Conservation (phyloP, 495 filamentous ascomycete genomes). For the Xylaria longipes region DNA sequence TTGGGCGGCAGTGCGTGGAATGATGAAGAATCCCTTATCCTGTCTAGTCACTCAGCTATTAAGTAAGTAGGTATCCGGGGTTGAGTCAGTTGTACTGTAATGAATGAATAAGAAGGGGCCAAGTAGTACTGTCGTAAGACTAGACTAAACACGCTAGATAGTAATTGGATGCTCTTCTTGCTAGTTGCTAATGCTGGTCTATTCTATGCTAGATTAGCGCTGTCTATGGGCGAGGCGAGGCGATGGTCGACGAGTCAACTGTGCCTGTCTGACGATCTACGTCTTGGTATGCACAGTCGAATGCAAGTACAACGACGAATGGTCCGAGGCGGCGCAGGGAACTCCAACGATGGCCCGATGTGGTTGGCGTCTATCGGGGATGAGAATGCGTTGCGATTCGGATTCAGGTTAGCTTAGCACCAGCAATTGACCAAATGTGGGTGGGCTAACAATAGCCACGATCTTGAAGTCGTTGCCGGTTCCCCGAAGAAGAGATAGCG, state of each 20-base stretch:
- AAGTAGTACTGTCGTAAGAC: neutral
- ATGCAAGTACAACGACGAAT: conserved; percentile 20
- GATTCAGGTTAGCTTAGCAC: conserved; percentile 8
- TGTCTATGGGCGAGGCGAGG: neutral
- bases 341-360: conserved; percentile 14
- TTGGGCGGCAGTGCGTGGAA: conserved; percentile 20
- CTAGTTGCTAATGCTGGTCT: neutral
- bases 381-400: neutral
- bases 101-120: conserved; percentile 7
- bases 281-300: conserved; percentile 6
- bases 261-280: conserved; percentile 16
- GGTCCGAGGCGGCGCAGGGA: conserved; percentile 10
- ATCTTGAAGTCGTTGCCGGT: neutral
- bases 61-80: conserved; percentile 5
- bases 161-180: neutral
- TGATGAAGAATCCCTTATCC: conserved; percentile 15
- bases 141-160: neutral
- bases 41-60: neutral
- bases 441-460: conserved; percentile 9
- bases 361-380: conserved; percentile 5
- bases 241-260: conserved; percentile 9
- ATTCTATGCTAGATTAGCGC: conserved; percentile 1
- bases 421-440: neutral
- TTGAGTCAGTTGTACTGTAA: conserved; percentile 8
- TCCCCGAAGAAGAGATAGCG: neutral